Base-by-base conservation (phyloP, 2,329 filamentous ascomycete species). In the Colletotrichum musae region DNA sequence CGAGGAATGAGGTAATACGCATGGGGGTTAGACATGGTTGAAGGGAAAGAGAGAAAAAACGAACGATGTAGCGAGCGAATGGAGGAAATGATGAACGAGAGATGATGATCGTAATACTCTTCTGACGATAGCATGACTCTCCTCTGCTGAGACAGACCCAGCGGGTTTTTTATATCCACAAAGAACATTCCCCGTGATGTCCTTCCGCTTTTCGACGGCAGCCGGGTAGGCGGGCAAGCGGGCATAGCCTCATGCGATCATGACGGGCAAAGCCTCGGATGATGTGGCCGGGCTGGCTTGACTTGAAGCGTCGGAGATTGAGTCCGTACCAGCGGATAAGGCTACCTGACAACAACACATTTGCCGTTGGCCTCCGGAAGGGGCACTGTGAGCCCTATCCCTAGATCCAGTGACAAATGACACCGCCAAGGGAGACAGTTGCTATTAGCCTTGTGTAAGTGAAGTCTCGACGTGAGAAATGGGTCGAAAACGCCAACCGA, bases 1-100 rank as follows among this genome's bases (percentile, higher is more conserved):
- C 70, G 70, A 36, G 70, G 63, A 50, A 72, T 58, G 24, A 64
- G 62, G 32, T 56, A 48, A 28, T 58, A 41, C 21, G 51, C 12
- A 6, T 68, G 58, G 6, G 65, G 36, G 45, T 45, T 41, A 64
- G 69, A 61, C 69, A 69, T 71, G 24, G 6, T 10, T 26, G 7
- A 5, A 9, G n/a, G 21, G 21, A 24, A 24, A 24, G 21, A 24
- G 21, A 4, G 21, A 24, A 24, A 24, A 43, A 64, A 58, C 60
- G 48, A 68, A 47, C 16, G 68, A 51, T 41, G 41, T 28, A 71
- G 26, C 69, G 65, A 71, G 59, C 53, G 61, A 32, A 45, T 10
- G 2, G 16, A 43, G 36, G 51, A 12, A 15, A 59, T 16, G 43
- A 59, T 47, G 36, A 54, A 66, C 15, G 48, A 45, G 36, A 54